These are phyloP conservation scores for Lenzites betulinus DNA, from an alignment of 768 basidiomycete species.

Conservation along the genomic window DNA sequence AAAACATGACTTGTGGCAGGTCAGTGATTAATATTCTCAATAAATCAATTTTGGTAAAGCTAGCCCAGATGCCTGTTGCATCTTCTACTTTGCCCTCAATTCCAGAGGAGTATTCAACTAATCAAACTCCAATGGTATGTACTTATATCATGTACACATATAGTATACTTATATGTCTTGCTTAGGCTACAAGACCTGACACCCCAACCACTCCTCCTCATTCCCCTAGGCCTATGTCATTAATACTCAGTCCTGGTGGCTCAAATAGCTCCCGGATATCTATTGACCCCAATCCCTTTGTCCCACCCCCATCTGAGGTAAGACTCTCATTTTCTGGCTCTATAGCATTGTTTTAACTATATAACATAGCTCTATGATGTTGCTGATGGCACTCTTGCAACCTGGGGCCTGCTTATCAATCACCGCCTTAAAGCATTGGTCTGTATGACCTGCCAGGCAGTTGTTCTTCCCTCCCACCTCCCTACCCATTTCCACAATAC, in stretches of 20 bases:
- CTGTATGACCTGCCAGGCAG: background rate
- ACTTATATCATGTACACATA: background rate
- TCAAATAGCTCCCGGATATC: background rate
- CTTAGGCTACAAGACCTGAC: background rate
- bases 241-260: background rate
- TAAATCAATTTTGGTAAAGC: too few relatives aligned
- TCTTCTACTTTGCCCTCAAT: background rate
- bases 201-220: background rate
- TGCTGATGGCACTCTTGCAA: background rate
- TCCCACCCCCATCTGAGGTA: background rate
- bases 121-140: background rate
- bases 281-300: background rate
- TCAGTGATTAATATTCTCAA: background rate
- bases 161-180: background rate
- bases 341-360: background rate
- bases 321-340: too few relatives aligned
- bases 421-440: conserved; percentile 4
- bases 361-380: conserved; percentile 1
- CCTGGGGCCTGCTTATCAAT: conserved; percentile 7
- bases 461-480: background rate
- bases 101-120: background rate
- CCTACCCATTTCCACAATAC: background rate
- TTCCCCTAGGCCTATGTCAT: background rate
- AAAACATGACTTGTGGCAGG: background rate
- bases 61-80: background rate